Evolutionary conservation across 108 stramenopile species (phyloP), one percentile per base, ranked within the genome.

Genomic region (Cyclotella baltica): DNA sequence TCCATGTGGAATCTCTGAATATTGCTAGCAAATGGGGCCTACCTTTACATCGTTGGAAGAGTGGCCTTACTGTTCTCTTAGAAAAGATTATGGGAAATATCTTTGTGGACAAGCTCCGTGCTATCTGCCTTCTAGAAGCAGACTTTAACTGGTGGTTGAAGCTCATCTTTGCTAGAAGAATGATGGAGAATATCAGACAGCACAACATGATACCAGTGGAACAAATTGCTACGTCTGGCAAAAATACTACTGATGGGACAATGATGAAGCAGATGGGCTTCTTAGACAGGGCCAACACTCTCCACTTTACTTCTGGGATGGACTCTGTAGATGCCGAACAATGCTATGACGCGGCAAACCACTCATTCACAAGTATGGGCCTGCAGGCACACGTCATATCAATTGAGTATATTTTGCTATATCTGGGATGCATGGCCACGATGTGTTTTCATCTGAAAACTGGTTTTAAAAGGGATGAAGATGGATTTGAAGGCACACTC

Each of bases 131-230:
- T 0, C 52, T 80, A 4, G 78, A 78, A 46, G 77, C 70, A 0
- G 77, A 78, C 52, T 78, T 78, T 51, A 78, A 78, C 19, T 78
- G 69, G 69, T 55, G 56, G 67, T 36, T 59, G 19, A 67, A 59
- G 43, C 27, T 76, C 0, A 59, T 67, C 23, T 76, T 58, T 50
- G 66, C 66, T 3, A 67, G 63, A 19, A 19, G 66, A 23, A 76
- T 76, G 75, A 76, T 76, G 66, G 4, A 37, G 8, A 9, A 38
- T 22, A 46, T 61, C 0, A 2, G 20, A 36, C 13, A 11, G 0
- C 19, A 53, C 13, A 46, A 33, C 0, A 0, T 38, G 2, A 75
- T 66, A 4, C 74, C 74, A 4, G 34, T 50, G 9, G 73, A 73
- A 22, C 50, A 62, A n/a, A 43, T 61, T 9, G 72, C 37, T 0